Evolutionary conservation across 1,284 basidiomycete species (phyloP), one percentile per base, ranked within the genome.

Genomic region (Somion occarium): DNA sequence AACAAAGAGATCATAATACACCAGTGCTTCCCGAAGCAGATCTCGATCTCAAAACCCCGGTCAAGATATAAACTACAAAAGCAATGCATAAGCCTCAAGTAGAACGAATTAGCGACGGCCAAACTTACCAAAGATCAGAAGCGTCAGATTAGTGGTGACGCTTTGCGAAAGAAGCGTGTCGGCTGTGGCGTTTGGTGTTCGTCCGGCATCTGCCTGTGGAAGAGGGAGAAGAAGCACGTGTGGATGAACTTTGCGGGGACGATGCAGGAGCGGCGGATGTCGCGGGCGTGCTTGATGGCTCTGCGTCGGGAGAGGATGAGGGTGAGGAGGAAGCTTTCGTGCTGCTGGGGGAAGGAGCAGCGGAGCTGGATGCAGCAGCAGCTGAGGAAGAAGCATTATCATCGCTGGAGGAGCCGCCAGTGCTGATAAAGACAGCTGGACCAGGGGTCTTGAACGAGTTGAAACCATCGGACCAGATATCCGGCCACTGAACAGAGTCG

Each of bases 401-500:
- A 15, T n/a, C 3, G 27, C 42, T 38, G 47, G 19, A 2, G 50
- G 20, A 15, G 49, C 39, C 30, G 19, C 46, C 47, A 27, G 42
- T 49, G 34, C 54, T 54, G 42, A 54, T 47, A 52, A 62, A 60
- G 18, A 44, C 23, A 5, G 49, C 54, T 27, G 67, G 67, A 13
- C 64, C 65, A 20, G 67, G 63, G 30, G 61, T 55, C 23, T 57
- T 56, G 52, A 66, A 65, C 20, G 56, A 59, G 41, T 61, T 59
- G 52, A 65, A 62, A 52, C 52, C 58, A 51, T 61, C 56, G 4
- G 41, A 25, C 59, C 64, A 66, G 49, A 69, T 66, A 50, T 69
- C 62, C 15, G 64, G 64, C 50, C 51, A 65, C 43, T 55, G 41
- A 44, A 55, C 38, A 47, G 46, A 56, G 46, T 58, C 48, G 59